These are phyloP conservation scores for Candida methanosorbosa DNA, from an alignment of 805 yeast species.

Conservation along the genomic window DNA sequence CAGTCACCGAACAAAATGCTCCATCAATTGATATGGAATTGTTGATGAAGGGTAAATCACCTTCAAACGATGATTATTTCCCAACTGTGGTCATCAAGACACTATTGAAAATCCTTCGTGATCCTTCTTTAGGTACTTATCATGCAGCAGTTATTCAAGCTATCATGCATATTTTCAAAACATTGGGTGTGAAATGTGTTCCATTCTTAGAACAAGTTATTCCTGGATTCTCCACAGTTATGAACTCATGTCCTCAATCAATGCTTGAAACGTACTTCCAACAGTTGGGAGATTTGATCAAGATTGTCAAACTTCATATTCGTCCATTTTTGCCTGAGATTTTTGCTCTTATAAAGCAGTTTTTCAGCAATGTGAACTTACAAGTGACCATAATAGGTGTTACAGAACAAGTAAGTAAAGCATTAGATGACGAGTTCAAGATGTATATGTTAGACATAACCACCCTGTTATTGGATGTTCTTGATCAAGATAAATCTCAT, in stretches of 20 bases:
- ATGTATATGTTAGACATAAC: conserved; percentile 70
- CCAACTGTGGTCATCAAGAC: conserved; percentile 92
- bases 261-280: conserved; percentile 84
- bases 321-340: conserved; percentile 74
- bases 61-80: conserved; percentile 85
- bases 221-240: conserved; percentile 79
- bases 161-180: conserved; percentile 81
- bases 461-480: conserved; percentile 63
- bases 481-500: conserved; percentile 63
- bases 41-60: conserved; percentile 89
- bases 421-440: conserved; percentile 90
- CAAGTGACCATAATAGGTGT: conserved; percentile 75
- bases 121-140: conserved; percentile 74
- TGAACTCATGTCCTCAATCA: conserved; percentile 71
- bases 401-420: conserved; percentile 75
- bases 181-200: conserved; percentile 82
- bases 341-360: conserved; percentile 67
- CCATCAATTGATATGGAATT: conserved; percentile 87
- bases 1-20: conserved; percentile 65
- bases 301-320: conserved; percentile 83
- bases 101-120: conserved; percentile 74
- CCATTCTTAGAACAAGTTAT: conserved; percentile 82
- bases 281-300: conserved; percentile 71
- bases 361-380: conserved; percentile 51
- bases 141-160: conserved; percentile 94